A percentile compares a stretch with the other conserved stretches of the same genome.
These are phyloP conservation scores for Avicennia marina DNA, from an alignment of 257 asterid species.

Conservation along the genomic window DNA sequence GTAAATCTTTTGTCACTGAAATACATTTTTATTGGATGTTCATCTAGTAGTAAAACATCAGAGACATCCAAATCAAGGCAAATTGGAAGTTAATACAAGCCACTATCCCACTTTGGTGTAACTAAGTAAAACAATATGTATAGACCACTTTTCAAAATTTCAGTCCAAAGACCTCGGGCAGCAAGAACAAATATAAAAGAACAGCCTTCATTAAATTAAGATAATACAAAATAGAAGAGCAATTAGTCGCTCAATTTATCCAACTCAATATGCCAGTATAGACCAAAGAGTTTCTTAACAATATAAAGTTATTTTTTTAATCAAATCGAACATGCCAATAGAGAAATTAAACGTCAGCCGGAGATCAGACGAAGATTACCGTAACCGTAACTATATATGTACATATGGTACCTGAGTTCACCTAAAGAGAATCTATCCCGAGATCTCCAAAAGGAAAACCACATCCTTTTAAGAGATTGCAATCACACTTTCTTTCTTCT, in stretches of 20 bases:
- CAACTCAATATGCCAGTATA: conserved; percentile 8
- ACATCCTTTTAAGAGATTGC: conserved; percentile 61
- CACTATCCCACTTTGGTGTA: too few species aligned
- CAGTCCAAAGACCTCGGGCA: not conserved
- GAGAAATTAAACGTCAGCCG: conserved; percentile 7
- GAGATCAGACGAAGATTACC: not conserved
- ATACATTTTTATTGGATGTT: too few species aligned
- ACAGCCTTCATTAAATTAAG: not conserved
- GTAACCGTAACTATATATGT: not conserved
- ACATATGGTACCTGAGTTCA: conserved; percentile 70
- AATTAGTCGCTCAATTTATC: conserved; percentile 6
- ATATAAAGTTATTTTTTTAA: not conserved
- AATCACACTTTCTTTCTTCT: conserved; percentile 34
- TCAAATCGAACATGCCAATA: not conserved
- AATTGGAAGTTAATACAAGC: too few species aligned
- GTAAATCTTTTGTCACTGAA: too few species aligned
- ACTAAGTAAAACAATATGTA: too few species aligned
- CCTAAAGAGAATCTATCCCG: conserved; percentile 87
- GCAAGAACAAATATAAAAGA: not conserved
- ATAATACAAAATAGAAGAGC: not conserved
- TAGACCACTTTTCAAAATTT: too few species aligned
- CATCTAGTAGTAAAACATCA: too few species aligned
- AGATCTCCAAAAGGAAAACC: conserved; percentile 96
- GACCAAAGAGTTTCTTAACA: not conserved
- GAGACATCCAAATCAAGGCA: too few species aligned